These are phyloP conservation scores for Nannochloropsis oceanica DNA, from an alignment of 108 stramenopile genomes.

Conservation along the genomic window DNA sequence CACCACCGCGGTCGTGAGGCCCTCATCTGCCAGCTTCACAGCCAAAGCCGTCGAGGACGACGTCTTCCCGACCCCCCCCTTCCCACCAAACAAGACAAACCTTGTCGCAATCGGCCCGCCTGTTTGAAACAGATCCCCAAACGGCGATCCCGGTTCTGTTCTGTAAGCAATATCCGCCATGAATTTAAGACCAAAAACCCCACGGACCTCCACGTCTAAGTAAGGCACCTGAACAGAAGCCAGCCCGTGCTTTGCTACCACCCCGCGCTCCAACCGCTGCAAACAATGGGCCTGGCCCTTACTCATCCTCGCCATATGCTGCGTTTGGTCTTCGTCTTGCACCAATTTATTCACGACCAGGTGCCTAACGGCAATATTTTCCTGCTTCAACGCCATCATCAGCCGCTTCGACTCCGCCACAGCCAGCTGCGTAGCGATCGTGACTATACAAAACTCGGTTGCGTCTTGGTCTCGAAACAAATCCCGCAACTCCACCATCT, in stretches of 20 bases:
- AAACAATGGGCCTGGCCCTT: not conserved
- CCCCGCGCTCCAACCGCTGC: not conserved
- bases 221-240: not conserved
- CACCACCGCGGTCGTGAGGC: constrained; percentile 54
- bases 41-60: constrained; percentile 65
- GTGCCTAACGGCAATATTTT: constrained; percentile 17
- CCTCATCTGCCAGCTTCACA: constrained; percentile 54
- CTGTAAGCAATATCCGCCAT: not conserved
- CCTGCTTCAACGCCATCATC: not conserved
- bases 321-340: not conserved
- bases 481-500: constrained; percentile 5
- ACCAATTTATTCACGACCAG: constrained; percentile 28
- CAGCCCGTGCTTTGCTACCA: not conserved
- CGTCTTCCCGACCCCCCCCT: constrained; percentile 47
- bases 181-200: not conserved
- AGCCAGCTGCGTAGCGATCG: constrained; percentile 32
- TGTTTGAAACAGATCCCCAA: not conserved
- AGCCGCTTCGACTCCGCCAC: constrained; percentile 32
- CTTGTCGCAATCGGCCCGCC: constrained; percentile 3
- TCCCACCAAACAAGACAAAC: constrained; percentile 30
- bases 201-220: constrained; percentile 1
- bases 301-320: not conserved
- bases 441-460: constrained; percentile 33
- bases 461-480: constrained; percentile 19
- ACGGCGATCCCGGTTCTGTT: not conserved